phyloP scores from a whole-genome alignment of 139 green algal species.

The Astrephomene gubernaculifera region DNA sequence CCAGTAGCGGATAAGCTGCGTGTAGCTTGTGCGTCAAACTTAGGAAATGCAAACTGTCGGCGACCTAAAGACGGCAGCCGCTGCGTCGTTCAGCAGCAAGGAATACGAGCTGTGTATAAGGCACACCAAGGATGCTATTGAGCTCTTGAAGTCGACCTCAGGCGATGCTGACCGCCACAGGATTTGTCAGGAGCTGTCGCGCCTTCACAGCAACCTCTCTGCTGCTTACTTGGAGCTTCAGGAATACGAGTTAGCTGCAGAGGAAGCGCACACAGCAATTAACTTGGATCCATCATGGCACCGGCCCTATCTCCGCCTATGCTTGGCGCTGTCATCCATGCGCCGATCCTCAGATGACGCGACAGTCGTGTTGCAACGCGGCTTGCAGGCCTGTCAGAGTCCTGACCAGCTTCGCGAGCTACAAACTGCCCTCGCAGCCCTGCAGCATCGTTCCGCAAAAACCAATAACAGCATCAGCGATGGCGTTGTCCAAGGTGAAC shows the following conservation, averaged over 20 bases:
- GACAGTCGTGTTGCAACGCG: background rate
- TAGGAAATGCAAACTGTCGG: too few species aligned
- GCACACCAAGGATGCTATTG: too few species aligned
- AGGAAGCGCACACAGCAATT: background rate
- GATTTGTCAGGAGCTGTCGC: constrained; percentile 14
- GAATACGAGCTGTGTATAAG: too few species aligned
- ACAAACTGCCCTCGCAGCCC: background rate
- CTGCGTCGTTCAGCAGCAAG: too few species aligned
- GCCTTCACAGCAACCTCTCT: background rate
- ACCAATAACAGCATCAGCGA: background rate
- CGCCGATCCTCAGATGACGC: background rate
- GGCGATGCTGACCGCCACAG: too few species aligned
- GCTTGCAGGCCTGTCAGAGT: background rate
- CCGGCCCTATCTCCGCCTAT: background rate
- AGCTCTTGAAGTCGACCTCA: too few species aligned
- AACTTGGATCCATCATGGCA: background rate
- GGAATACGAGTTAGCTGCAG: background rate
- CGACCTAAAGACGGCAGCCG: too few species aligned
- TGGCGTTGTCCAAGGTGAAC: background rate
- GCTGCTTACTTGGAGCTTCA: background rate
- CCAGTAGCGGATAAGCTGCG: too few species aligned
- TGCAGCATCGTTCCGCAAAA: background rate
- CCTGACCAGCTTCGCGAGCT: background rate
- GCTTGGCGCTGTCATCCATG: background rate
- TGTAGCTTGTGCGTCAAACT: too few species aligned